Evolutionary conservation across 805 yeast genomes (phyloP).

Genomic region (Clavispora carvajalis): DNA sequence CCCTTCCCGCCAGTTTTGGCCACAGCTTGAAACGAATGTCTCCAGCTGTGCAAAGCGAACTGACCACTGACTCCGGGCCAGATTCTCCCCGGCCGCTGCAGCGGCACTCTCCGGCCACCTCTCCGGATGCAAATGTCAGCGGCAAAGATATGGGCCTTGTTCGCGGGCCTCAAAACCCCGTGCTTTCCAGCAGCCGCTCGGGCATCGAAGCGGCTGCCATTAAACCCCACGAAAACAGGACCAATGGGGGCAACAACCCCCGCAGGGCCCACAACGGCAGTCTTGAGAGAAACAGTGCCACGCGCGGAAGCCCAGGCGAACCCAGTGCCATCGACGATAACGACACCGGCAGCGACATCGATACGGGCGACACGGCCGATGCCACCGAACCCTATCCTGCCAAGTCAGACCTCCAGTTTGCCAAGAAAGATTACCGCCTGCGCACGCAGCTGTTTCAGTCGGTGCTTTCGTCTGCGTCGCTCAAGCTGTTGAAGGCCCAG

Average conservation of each 20-base stretch:
- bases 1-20: not conserved
- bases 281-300: too few relatives aligned
- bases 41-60: not conserved
- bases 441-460: conserved; percentile 42
- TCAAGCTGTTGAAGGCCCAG: conserved; percentile 34
- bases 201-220: too few relatives aligned
- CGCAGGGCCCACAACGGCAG: too few relatives aligned
- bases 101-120: too few relatives aligned
- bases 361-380: conserved; percentile 3
- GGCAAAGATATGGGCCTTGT: too few relatives aligned
- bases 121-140: too few relatives aligned
- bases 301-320: not conserved
- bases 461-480: conserved; percentile 40
- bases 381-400: conserved; percentile 3
- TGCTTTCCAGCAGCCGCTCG: too few relatives aligned
- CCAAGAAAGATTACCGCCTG: conserved; percentile 33
- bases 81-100: too few relatives aligned
- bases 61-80: not conserved
- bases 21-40: not conserved
- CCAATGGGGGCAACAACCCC: too few relatives aligned
- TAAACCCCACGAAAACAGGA: too few relatives aligned
- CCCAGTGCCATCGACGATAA: not conserved
- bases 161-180: too few relatives aligned
- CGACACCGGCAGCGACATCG: not conserved
- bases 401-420: conserved; percentile 23